These are phyloP conservation scores for Leccinum boreale DNA, from an alignment of 768 basidiomycete genomes.

Conservation along the genomic window DNA sequence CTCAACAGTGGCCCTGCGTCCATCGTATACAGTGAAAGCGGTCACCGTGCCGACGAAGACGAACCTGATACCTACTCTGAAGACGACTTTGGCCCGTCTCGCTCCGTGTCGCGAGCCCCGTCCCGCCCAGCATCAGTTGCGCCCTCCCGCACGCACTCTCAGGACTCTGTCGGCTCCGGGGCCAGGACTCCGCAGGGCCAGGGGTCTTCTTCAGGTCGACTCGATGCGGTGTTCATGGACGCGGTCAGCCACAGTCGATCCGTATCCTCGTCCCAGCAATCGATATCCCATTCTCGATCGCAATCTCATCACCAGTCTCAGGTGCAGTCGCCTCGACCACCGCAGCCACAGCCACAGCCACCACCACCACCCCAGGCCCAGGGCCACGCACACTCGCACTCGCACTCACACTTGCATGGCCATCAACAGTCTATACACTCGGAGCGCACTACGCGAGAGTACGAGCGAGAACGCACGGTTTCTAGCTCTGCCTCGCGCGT, in stretches of 20 bases:
- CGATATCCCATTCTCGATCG: constrained; percentile 11
- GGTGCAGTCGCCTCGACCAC: background rate
- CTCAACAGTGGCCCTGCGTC: constrained; percentile 65
- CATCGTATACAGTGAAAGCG: constrained; percentile 80
- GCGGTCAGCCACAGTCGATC: constrained; percentile 26
- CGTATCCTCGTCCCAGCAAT: constrained; percentile 17
- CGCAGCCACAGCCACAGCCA: background rate
- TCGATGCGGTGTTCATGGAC: constrained; percentile 29
- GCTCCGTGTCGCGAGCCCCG: constrained; percentile 33
- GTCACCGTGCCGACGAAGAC: constrained; percentile 71
- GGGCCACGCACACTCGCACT: background rate
- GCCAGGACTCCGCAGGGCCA: constrained; percentile 32
- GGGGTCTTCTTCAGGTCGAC: constrained; percentile 27
- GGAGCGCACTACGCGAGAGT: constrained; percentile 22
- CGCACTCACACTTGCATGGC: background rate
- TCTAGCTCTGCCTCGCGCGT: constrained; percentile 25
- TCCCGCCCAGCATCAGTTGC: constrained; percentile 46
- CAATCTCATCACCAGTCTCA: constrained; percentile 12
- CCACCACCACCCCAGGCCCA: background rate
- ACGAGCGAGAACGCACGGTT: constrained; percentile 22
- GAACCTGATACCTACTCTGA: constrained; percentile 64
- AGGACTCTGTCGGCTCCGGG: constrained; percentile 34
- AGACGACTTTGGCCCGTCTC: constrained; percentile 47
- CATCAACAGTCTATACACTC: constrained; percentile 18
- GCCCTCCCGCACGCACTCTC: constrained; percentile 54